Conservation (phyloP, 495 filamentous ascomycete species). For the Neurospora africana region DNA sequence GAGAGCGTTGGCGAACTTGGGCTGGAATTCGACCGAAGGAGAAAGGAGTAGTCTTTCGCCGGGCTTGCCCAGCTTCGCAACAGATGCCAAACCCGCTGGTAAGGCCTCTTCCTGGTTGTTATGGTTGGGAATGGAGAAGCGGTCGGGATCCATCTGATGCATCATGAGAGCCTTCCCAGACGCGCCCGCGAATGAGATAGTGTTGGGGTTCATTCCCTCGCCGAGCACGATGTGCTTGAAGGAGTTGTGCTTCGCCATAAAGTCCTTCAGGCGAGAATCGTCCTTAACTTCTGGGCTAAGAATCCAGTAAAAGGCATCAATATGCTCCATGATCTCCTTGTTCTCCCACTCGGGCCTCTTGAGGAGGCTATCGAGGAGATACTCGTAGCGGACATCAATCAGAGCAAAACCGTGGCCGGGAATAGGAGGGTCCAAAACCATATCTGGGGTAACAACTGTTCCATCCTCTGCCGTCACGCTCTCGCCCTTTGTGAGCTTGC, state of each 20-base stretch:
- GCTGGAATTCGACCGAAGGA: constrained; percentile 48
- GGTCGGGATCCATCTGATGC: constrained; percentile 54
- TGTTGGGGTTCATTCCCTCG: constrained; percentile 59
- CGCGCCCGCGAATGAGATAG: constrained; percentile 52
- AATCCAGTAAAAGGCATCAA: constrained; percentile 72
- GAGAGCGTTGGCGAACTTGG: constrained; percentile 34
- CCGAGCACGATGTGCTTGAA: constrained; percentile 70
- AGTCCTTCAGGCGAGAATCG: constrained; percentile 50
- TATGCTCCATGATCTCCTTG: constrained; percentile 48
- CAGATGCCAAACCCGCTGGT: constrained; percentile 2
- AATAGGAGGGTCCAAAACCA: constrained; percentile 34
- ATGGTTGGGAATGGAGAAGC: constrained; percentile 56
- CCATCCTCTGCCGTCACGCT: constrained; percentile 45
- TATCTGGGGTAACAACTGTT: constrained; percentile 42
- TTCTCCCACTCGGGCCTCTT: constrained; percentile 63
- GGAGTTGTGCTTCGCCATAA: constrained; percentile 50
- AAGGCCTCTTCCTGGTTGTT: constrained; percentile 29
- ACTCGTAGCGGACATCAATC: constrained; percentile 59
- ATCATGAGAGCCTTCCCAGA: constrained; percentile 54
- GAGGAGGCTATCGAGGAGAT: constrained; percentile 59
- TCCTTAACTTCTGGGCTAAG: constrained; percentile 56
- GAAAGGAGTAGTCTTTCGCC: constrained; percentile 51
- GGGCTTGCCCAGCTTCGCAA: constrained; percentile 15
- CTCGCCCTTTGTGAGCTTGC: constrained; percentile 38
- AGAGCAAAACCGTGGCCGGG: constrained; percentile 55